These are phyloP conservation scores for Saccharomycopsis sp. DNA, from an alignment of 805 yeast species.

Conservation along the genomic window DNA sequence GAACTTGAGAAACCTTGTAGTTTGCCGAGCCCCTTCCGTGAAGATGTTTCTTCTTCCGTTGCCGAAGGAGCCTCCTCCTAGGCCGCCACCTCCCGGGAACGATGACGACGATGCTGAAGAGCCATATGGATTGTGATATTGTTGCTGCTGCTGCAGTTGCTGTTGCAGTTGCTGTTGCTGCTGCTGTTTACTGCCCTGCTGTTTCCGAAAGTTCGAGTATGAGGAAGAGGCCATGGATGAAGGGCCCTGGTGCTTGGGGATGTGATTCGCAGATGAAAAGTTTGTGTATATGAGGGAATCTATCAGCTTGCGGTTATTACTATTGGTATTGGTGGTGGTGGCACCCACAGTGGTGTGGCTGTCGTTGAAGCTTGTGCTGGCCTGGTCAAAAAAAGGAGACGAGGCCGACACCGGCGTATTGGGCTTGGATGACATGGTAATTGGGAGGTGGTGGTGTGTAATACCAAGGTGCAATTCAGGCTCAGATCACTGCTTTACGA, in stretches of 20 bases:
- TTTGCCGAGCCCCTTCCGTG: slow-evolving; percentile 11
- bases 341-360: too few relatives aligned
- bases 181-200: slow-evolving; percentile 2
- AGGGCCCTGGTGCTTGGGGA: slow-evolving; percentile 13
- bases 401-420: too few relatives aligned
- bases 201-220: slow-evolving; percentile 19
- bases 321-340: too few relatives aligned
- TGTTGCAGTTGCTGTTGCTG: background rate
- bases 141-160: background rate
- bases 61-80: background rate
- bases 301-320: slow-evolving; percentile 6
- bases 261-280: slow-evolving; percentile 7
- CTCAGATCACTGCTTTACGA: too few relatives aligned
- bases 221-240: slow-evolving; percentile 20
- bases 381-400: too few relatives aligned
- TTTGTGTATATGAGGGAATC: slow-evolving; percentile 11
- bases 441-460: too few relatives aligned
- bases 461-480: too few relatives aligned
- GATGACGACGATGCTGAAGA: background rate
- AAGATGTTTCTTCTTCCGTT: slow-evolving; percentile 2
- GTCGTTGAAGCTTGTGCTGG: too few relatives aligned
- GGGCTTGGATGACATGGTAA: too few relatives aligned
- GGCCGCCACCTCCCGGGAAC: background rate
- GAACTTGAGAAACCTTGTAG: slow-evolving; percentile 19
- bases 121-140: background rate